These are phyloP conservation scores for Sungouiella thailandica DNA, from an alignment of 805 yeast species.

Conservation along the genomic window DNA sequence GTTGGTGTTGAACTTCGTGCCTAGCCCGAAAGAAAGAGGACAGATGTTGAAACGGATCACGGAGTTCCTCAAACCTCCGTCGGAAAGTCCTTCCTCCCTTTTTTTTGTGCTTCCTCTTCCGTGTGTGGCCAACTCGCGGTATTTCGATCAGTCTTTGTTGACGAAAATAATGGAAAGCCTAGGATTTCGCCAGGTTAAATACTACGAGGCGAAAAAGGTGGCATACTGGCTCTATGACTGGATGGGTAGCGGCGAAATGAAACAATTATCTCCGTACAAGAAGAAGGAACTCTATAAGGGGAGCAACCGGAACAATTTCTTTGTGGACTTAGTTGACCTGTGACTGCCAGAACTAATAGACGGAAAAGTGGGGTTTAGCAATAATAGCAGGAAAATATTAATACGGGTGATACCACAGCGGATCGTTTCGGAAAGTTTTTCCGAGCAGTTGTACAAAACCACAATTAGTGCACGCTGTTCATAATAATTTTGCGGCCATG, in stretches of 20 bases:
- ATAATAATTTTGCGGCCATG: no score
- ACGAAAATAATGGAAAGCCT: constrained; percentile 45
- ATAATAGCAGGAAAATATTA: no score
- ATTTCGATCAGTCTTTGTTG: constrained; percentile 47
- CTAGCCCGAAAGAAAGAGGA: constrained; percentile 66
- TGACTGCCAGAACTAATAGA: neutral
- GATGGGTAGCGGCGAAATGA: constrained; percentile 24
- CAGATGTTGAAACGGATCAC: constrained; percentile 64
- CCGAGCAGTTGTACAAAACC: no score
- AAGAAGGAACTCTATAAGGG: constrained; percentile 57
- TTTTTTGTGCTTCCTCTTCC: constrained; percentile 88
- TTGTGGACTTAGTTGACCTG: constrained; percentile 28
- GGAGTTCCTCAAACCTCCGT: constrained; percentile 45
- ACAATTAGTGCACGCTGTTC: no score
- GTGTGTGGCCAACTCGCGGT: constrained; percentile 78
- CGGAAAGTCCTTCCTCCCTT: constrained; percentile 22
- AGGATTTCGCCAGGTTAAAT: constrained; percentile 50
- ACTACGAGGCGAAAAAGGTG: constrained; percentile 63
- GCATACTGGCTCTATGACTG: constrained; percentile 66
- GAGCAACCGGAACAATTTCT: constrained; percentile 62
- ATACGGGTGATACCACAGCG: no score
- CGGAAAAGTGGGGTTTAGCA: no score
- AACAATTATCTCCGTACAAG: constrained; percentile 2
- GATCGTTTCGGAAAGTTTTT: no score
- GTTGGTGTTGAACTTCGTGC: constrained; percentile 83